Percentiles rank a stretch among this genome's conserved stretches.
These are phyloP conservation scores for Penicillium sumatraense DNA, from an alignment of 2,329 filamentous ascomycete species.

Conservation along the genomic window DNA sequence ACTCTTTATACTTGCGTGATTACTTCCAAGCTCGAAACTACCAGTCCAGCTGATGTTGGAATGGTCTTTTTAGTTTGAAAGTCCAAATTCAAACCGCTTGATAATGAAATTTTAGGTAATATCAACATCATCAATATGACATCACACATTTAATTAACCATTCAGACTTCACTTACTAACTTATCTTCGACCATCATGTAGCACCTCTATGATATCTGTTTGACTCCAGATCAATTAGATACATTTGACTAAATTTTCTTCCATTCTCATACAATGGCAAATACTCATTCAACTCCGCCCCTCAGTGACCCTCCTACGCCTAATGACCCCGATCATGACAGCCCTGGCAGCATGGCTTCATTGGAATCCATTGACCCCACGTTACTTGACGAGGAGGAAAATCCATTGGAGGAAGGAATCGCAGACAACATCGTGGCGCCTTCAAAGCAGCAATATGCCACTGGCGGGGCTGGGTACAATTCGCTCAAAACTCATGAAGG, in stretches of 20 bases:
- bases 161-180: no score
- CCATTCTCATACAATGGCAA: neutral
- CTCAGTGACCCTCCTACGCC: neutral
- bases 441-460: constrained; percentile 1
- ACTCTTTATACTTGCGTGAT: no score
- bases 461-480: constrained; percentile 32
- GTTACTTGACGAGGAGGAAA: constrained; percentile 27
- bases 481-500: constrained; percentile 39
- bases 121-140: neutral
- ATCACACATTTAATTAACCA: neutral
- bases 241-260: neutral
- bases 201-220: neutral
- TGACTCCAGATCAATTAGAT: neutral
- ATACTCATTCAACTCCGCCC: neutral
- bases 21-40: no score
- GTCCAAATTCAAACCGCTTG: no score
- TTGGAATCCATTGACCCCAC: constrained; percentile 6
- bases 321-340: neutral
- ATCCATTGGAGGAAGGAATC: constrained; percentile 18
- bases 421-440: constrained; percentile 10
- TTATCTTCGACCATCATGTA: no score
- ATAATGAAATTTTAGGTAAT: no score
- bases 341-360: neutral
- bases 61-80: no score
- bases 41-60: no score